Evolutionary conservation across 257 asterid species (phyloP).

Genomic region (Leonotis leonurus): DNA sequence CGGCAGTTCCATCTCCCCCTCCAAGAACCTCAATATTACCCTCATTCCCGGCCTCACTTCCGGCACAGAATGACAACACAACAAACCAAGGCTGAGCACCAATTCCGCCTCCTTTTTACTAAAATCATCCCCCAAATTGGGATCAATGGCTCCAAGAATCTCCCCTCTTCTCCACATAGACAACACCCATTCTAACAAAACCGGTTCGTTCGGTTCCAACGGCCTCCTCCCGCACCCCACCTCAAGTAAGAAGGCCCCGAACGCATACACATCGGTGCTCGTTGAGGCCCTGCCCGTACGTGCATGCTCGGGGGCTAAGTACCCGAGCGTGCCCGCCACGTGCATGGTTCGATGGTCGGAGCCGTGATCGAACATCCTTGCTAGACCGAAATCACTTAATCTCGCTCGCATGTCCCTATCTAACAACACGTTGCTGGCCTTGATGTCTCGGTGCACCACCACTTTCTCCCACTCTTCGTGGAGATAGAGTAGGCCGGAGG

Average conservation of each 20-base stretch:
- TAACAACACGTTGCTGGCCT: constrained; percentile 53
- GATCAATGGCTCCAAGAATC: constrained; percentile 42
- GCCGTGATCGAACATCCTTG: constrained; percentile 60
- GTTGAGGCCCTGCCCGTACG: constrained; percentile 59
- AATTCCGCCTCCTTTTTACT: constrained; percentile 34
- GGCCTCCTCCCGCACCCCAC: constrained; percentile 69
- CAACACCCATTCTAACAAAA: constrained; percentile 50
- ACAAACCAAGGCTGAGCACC: constrained; percentile 47
- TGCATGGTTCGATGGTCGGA: constrained; percentile 61
- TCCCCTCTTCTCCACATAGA: constrained; percentile 36
- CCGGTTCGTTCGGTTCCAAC: constrained; percentile 26
- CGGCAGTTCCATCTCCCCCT: constrained; percentile 37
- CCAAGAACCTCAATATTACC: constrained; percentile 36
- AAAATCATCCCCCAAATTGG: constrained; percentile 27
- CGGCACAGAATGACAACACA: constrained; percentile 44
- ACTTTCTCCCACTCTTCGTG: constrained; percentile 63
- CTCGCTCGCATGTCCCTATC: constrained; percentile 46
- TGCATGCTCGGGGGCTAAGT: constrained; percentile 60
- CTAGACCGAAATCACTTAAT: constrained; percentile 65
- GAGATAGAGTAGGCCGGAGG: constrained; percentile 43
- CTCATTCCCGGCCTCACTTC: constrained; percentile 44
- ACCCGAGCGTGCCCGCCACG: constrained; percentile 64
- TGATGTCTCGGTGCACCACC: constrained; percentile 59
- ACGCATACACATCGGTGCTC: constrained; percentile 49
- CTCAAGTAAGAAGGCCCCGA: constrained; percentile 65